These are phyloP conservation scores for Hortiboletus flavorubellus DNA, from an alignment of 768 basidiomycete genomes.

Conservation along the genomic window DNA sequence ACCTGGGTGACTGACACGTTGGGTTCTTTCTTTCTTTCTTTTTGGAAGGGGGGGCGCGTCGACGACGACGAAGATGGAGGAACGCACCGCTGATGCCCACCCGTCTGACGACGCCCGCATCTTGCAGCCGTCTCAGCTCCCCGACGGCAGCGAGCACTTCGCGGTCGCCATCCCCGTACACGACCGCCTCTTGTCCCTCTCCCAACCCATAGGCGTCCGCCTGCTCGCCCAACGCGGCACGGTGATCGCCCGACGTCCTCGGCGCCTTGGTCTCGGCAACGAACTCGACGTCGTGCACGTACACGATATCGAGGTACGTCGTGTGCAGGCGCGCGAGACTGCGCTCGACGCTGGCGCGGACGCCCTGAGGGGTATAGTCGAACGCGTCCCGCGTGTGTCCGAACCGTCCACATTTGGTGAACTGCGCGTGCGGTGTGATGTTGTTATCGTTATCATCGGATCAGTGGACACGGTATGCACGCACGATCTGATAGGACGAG, in stretches of 20 bases:
- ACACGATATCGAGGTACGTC: slow-evolving; percentile 74
- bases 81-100: slow-evolving; percentile 76
- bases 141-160: slow-evolving; percentile 63
- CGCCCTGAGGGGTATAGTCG: slow-evolving; percentile 67
- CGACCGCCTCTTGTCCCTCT: slow-evolving; percentile 50
- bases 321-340: slow-evolving; percentile 72
- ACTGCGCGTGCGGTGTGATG: slow-evolving; percentile 37
- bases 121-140: slow-evolving; percentile 64
- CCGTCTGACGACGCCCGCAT: slow-evolving; percentile 65
- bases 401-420: slow-evolving; percentile 86
- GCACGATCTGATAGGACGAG: slow-evolving; percentile 69
- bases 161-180: slow-evolving; percentile 70
- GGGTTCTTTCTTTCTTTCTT: no score
- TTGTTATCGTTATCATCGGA: no score
- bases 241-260: slow-evolving; percentile 52
- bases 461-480: neutral
- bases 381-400: slow-evolving; percentile 51
- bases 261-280: slow-evolving; percentile 54
- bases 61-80: neutral
- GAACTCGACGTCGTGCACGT: slow-evolving; percentile 84
- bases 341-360: slow-evolving; percentile 62
- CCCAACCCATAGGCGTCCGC: slow-evolving; percentile 63
- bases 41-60: neutral
- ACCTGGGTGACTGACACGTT: slow-evolving; percentile 38
- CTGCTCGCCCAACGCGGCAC: slow-evolving; percentile 50